phyloP scores from a whole-genome alignment of 2,329 filamentous ascomycete species.

The Arthrinium phaeospermum region DNA sequence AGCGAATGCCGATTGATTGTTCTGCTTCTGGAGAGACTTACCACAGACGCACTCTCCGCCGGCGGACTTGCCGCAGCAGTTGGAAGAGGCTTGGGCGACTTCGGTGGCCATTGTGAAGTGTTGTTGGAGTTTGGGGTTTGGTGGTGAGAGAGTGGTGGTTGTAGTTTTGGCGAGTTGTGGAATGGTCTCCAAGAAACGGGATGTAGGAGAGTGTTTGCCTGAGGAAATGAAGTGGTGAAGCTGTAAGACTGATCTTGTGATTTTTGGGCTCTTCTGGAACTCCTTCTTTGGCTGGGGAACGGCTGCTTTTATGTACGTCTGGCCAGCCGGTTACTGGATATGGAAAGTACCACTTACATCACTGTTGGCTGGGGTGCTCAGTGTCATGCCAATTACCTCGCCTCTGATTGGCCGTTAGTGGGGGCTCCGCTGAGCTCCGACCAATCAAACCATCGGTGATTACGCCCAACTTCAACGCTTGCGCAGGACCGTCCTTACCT shows the following conservation, averaged over 20 bases:
- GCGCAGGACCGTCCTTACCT: background rate
- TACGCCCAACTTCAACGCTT: conserved; percentile 12
- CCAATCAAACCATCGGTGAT: conserved; percentile 15
- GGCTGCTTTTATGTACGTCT: background rate
- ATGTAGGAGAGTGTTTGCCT: background rate
- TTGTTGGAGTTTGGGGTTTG: conserved; percentile 15
- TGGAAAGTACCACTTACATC: conserved; percentile 19
- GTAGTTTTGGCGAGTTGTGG: background rate
- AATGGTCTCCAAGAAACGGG: background rate
- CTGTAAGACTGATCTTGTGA: background rate
- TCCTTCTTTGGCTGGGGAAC: background rate
- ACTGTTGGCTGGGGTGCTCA: background rate
- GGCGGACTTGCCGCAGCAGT: conserved; percentile 61
- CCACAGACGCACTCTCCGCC: conserved; percentile 61
- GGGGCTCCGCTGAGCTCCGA: background rate
- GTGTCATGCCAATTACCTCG: conserved; percentile 18
- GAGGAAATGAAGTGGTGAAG: background rate
- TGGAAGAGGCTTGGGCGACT: conserved; percentile 46
- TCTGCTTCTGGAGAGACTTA: conserved; percentile 43
- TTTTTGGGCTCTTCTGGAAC: background rate
- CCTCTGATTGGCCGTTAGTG: background rate
- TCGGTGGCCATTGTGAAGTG: conserved; percentile 39
- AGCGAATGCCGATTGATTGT: background rate
- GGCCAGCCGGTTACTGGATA: background rate
- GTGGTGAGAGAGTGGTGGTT: background rate